Percentiles rank a stretch among this genome's conserved stretches.
Evolutionary conservation across 768 basidiomycete species (phyloP).

Genomic region (Kockovaella imperatae): DNA sequence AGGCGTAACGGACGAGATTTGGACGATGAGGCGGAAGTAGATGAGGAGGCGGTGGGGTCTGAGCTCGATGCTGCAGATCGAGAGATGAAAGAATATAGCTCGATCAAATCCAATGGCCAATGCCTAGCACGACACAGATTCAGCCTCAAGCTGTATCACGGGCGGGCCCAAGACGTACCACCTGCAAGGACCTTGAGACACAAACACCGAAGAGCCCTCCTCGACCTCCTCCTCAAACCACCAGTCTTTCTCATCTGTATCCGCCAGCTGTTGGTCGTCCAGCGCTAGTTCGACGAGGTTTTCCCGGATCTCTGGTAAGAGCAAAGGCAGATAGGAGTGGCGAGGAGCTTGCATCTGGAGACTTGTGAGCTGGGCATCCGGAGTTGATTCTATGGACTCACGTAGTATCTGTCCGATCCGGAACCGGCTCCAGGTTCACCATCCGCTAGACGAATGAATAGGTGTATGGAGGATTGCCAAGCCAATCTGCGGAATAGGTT

Average conservation of each 20-base stretch:
- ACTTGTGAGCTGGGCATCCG: neutral
- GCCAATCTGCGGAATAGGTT: slow-evolving; percentile 75
- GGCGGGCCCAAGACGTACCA: slow-evolving; percentile 56
- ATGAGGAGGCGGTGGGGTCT: slow-evolving; percentile 53
- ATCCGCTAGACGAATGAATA: slow-evolving; percentile 80
- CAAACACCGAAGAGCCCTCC: slow-evolving; percentile 22
- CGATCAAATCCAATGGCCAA: slow-evolving; percentile 92
- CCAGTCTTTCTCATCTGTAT: slow-evolving; percentile 82
- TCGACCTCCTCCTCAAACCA: slow-evolving; percentile 73
- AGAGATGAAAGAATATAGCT: slow-evolving; percentile 52
- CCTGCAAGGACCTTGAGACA: slow-evolving; percentile 49
- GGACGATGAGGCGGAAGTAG: slow-evolving; percentile 25
- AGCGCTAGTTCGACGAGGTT: slow-evolving; percentile 89
- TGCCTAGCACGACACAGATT: slow-evolving; percentile 63
- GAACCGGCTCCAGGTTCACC: slow-evolving; percentile 84
- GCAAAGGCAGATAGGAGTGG: slow-evolving; percentile 83
- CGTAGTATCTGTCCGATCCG: slow-evolving; percentile 83
- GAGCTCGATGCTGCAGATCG: slow-evolving; percentile 4
- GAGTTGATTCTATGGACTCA: slow-evolving; percentile 14
- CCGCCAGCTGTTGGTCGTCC: slow-evolving; percentile 69
- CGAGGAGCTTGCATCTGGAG: slow-evolving; percentile 60
- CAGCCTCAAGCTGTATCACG: neutral
- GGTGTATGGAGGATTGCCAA: slow-evolving; percentile 84
- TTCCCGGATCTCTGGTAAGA: slow-evolving; percentile 78
- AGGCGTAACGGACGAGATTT: slow-evolving; percentile 52